Evolutionary conservation across 2,329 filamentous ascomycete genomes (phyloP).

Genomic region (Aureobasidium sp.): DNA sequence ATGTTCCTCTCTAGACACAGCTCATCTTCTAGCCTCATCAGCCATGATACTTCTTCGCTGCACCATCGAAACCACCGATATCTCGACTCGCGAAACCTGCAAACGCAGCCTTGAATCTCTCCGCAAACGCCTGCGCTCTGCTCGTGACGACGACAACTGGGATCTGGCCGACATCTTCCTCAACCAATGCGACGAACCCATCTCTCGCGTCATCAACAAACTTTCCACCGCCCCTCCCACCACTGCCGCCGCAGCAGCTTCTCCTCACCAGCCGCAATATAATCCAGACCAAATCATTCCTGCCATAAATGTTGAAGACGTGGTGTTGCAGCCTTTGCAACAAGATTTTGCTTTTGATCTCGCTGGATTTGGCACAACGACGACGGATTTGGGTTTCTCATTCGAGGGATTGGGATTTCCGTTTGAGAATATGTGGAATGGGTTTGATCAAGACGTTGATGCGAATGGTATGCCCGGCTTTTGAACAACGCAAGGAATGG

Average conservation of each 20-base stretch:
- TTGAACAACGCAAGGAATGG: neutral
- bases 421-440: slow-evolving; percentile 3
- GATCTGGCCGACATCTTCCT: slow-evolving; percentile 13
- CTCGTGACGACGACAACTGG: slow-evolving; percentile 3
- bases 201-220: slow-evolving; percentile 4
- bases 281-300: neutral
- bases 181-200: slow-evolving; percentile 13
- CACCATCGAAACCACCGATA: slow-evolving; percentile 4
- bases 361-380: neutral
- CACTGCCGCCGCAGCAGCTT: neutral
- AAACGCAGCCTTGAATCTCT: neutral
- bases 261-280: neutral
- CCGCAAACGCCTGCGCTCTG: slow-evolving; percentile 1
- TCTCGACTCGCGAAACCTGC: neutral
- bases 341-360: slow-evolving; percentile 1
- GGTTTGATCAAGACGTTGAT: neutral
- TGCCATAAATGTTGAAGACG: neutral
- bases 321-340: neutral
- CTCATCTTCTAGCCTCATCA: slow-evolving; percentile 3
- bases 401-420: neutral
- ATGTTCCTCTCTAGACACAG: neutral
- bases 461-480: neutral
- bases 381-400: neutral
- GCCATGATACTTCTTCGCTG: slow-evolving; percentile 12
- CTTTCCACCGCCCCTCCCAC: neutral